Percentiles rank a stretch among this genome's conserved stretches.
Evolutionary conservation across 257 asterid species (phyloP).

Genomic region (Nicotiana sylvestris): DNA sequence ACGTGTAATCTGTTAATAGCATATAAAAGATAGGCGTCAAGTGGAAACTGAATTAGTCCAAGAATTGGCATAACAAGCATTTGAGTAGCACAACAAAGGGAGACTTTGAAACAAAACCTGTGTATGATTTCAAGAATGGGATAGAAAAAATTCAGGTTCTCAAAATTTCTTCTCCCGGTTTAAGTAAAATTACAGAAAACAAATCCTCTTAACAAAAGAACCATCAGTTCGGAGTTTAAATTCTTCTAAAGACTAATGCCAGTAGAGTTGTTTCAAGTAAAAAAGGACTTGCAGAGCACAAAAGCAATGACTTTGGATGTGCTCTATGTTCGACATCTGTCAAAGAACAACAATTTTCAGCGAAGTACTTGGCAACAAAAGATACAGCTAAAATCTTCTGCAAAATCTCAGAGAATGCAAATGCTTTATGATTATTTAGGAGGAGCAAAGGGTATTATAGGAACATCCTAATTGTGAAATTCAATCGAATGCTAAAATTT

Average conservation of each 20-base stretch:
- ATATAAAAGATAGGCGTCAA: neutral
- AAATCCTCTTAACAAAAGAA: neutral
- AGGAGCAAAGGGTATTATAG: neutral
- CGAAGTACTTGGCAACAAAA: neutral
- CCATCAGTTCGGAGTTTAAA: neutral
- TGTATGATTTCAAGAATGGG: neutral
- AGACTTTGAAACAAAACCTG: neutral
- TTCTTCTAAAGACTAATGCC: neutral
- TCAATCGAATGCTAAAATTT: neutral
- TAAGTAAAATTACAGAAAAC: neutral
- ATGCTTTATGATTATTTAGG: neutral
- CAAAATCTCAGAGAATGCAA: neutral
- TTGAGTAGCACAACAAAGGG: neutral
- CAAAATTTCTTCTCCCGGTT: neutral
- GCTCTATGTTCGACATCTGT: neutral
- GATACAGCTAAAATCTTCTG: neutral
- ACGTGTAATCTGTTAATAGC: neutral
- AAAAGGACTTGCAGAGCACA: neutral
- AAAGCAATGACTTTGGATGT: neutral
- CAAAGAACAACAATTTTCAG: neutral
- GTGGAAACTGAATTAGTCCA: neutral
- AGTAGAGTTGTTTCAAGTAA: neutral
- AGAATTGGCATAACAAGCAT: neutral
- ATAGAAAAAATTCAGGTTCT: neutral
- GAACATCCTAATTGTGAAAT: neutral